A percentile compares a stretch with the other conserved stretches of the same genome.
Evolutionary conservation across 208 protist genomes (phyloP).

Genomic region (Acanthamoeba divionensis): DNA sequence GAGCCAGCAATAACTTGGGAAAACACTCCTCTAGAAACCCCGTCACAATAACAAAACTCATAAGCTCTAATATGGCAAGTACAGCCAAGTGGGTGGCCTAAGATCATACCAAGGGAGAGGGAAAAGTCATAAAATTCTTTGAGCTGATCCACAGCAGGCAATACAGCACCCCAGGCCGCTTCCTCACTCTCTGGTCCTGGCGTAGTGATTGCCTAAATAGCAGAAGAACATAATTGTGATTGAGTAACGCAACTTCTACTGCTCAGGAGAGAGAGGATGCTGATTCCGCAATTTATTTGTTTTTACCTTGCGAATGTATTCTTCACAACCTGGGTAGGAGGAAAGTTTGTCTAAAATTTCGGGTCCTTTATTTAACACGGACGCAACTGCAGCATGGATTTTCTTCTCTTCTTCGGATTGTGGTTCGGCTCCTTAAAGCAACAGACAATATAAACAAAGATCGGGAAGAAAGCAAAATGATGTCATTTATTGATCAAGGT

Average conservation of each 20-base stretch:
- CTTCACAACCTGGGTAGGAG: conserved; percentile 66
- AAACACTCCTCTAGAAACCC: conserved; percentile 46
- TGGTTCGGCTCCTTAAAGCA: conserved; percentile 63
- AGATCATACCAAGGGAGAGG: conserved; percentile 63
- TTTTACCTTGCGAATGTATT: conserved; percentile 71
- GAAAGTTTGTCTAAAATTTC: conserved; percentile 61
- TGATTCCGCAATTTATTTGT: background rate
- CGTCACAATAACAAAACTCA: background rate
- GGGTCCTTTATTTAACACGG: conserved; percentile 61
- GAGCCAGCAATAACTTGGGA: conserved; percentile 74
- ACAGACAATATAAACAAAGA: background rate
- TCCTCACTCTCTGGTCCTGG: conserved; percentile 76
- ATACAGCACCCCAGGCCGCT: conserved; percentile 73
- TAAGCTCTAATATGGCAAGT: background rate
- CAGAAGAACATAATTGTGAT: background rate
- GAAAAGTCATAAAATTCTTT: conserved; percentile 82
- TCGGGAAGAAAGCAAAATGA: background rate
- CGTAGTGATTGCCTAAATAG: conserved; percentile 76
- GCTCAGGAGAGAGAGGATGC: background rate
- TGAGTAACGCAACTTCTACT: background rate
- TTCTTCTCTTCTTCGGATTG: conserved; percentile 63
- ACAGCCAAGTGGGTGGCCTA: background rate
- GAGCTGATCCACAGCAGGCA: conserved; percentile 75
- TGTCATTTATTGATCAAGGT: background rate
- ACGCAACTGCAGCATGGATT: conserved; percentile 57